Percentiles rank a stretch among this genome's conserved stretches.
Evolutionary conservation across 768 basidiomycete genomes (phyloP).

Genomic region (Pholiota conissans): DNA sequence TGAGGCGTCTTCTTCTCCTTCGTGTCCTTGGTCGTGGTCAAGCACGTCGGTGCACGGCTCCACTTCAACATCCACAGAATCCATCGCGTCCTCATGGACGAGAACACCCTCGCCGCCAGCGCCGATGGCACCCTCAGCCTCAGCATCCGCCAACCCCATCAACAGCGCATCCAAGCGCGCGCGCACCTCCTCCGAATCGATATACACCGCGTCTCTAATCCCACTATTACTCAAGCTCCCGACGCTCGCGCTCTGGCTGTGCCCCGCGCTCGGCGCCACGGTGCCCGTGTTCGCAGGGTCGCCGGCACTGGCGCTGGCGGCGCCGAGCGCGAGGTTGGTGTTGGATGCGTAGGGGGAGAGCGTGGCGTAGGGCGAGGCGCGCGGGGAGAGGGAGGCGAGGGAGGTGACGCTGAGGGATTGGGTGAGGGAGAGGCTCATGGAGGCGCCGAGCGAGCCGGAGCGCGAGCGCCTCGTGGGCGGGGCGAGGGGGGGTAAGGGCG

Average conservation of each 20-base stretch:
- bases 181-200: constrained; percentile 32
- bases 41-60: background rate
- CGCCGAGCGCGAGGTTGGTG: too few relatives aligned
- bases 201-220: constrained; percentile 34
- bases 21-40: background rate
- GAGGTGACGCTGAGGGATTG: too few relatives aligned
- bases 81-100: background rate
- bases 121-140: too few relatives aligned
- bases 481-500: constrained; percentile 16
- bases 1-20: constrained; percentile 10
- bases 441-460: constrained; percentile 5
- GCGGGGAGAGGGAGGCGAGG: too few relatives aligned
- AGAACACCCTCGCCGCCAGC: constrained; percentile 8
- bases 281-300: too few relatives aligned
- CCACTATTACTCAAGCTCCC: background rate
- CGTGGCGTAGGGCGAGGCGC: too few relatives aligned
- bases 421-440: background rate
- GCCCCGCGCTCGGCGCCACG: background rate
- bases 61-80: too few relatives aligned
- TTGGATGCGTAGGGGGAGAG: too few relatives aligned
- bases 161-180: constrained; percentile 26
- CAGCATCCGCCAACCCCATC: constrained; percentile 11
- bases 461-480: constrained; percentile 19
- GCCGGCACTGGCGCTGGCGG: too few relatives aligned
- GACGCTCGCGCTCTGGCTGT: too few relatives aligned